These are phyloP conservation scores for Astraeus odoratus DNA, from an alignment of 768 basidiomycete species.

Conservation along the genomic window DNA sequence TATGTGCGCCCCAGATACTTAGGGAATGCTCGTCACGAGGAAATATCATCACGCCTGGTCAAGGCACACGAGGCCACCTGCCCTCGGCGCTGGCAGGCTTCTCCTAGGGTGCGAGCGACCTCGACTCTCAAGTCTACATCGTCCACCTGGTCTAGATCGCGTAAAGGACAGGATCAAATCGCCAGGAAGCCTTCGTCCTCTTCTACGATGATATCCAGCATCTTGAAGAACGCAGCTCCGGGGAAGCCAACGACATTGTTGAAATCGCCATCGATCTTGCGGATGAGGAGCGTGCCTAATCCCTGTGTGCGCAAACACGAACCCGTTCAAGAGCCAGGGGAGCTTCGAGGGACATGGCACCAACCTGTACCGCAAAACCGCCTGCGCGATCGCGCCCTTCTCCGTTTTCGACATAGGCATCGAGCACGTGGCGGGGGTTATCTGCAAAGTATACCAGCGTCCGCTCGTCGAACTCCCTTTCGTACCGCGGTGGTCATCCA, in stretches of 20 bases:
- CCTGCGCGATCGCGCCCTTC: slow-evolving; percentile 89
- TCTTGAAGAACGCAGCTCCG: slow-evolving; percentile 74
- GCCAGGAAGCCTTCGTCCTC: slow-evolving; percentile 70
- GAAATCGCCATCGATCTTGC: slow-evolving; percentile 85
- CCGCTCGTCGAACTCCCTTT: slow-evolving; percentile 76
- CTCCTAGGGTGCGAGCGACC: too few relatives aligned
- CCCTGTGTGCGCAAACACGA: slow-evolving; percentile 41
- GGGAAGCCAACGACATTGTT: slow-evolving; percentile 93
- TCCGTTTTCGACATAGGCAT: slow-evolving; percentile 78
- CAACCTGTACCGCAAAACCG: slow-evolving; percentile 89
- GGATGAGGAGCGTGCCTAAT: slow-evolving; percentile 70
- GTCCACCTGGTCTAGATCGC: too few relatives aligned
- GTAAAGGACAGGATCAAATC: slow-evolving; percentile 5
- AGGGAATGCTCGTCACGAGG: too few relatives aligned
- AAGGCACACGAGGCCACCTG: too few relatives aligned
- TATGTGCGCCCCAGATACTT: too few relatives aligned
- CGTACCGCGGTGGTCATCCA: not conserved
- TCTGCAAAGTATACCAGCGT: slow-evolving; percentile 73
- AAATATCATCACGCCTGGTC: too few relatives aligned
- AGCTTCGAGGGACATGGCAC: slow-evolving; percentile 7
- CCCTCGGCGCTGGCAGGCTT: too few relatives aligned
- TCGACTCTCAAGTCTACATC: too few relatives aligned
- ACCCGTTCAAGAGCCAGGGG: not conserved
- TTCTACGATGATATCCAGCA: slow-evolving; percentile 61
- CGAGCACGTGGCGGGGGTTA: slow-evolving; percentile 46